phyloP scores from a whole-genome alignment of 768 basidiomycete species.

The Leccinum fibrillosum region DNA sequence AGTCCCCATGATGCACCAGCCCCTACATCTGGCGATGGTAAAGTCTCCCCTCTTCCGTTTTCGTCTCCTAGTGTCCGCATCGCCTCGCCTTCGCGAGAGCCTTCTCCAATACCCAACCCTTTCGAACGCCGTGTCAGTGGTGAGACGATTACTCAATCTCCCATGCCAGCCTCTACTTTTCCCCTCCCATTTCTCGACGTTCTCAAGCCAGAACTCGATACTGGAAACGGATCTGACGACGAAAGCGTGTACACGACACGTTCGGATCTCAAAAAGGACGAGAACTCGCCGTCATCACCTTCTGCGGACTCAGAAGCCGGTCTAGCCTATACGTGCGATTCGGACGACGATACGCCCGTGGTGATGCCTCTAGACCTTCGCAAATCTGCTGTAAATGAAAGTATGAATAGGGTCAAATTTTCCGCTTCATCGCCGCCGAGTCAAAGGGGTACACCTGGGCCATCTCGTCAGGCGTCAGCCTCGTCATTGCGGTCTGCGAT shows the following conservation, averaged over 20 bases:
- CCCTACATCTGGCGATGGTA: slow-evolving; percentile 13
- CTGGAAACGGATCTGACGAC: slow-evolving; percentile 29
- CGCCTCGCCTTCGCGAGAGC: slow-evolving; percentile 29
- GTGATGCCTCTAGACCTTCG: slow-evolving; percentile 27
- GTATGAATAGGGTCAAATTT: slow-evolving; percentile 32
- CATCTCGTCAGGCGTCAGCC: slow-evolving; percentile 27
- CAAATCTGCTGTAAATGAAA: slow-evolving; percentile 13
- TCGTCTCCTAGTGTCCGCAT: slow-evolving; percentile 25
- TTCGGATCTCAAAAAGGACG: slow-evolving; percentile 24
- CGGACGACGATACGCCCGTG: slow-evolving; percentile 33
- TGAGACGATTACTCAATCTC: slow-evolving; percentile 34
- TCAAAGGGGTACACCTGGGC: slow-evolving; percentile 18
- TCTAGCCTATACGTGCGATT: slow-evolving; percentile 37
- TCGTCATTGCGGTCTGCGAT: slow-evolving; percentile 21
- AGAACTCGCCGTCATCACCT: slow-evolving; percentile 20
- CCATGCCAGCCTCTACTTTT: slow-evolving; percentile 23
- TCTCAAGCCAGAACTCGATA: slow-evolving; percentile 33
- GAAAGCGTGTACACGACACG: slow-evolving; percentile 34
- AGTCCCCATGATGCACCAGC: slow-evolving; percentile 17
- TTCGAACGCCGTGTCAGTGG: slow-evolving; percentile 88
- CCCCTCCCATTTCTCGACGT: slow-evolving; percentile 59
- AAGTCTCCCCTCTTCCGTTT: slow-evolving; percentile 15
- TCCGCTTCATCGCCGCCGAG: slow-evolving; percentile 25
- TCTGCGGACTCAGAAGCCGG: slow-evolving; percentile 31
- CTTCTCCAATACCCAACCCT: slow-evolving; percentile 77